Evolutionary conservation across 2,329 filamentous ascomycete species (phyloP).

Genomic region (Aspergillus bombycis): DNA sequence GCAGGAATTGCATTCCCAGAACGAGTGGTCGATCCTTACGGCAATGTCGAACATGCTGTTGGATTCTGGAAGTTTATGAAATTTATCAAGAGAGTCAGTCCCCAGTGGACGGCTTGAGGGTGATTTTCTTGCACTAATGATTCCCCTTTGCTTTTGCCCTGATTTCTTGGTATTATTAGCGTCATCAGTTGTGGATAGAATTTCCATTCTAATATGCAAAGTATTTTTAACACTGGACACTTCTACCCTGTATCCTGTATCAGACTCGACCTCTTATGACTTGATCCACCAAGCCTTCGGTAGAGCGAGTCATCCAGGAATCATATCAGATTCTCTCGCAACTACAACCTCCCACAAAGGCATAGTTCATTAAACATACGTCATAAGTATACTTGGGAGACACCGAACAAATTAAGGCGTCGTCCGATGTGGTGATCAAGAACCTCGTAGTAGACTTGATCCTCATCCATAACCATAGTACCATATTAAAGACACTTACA

Average conservation of each 20-base stretch:
- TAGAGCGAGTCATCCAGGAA: too few species aligned
- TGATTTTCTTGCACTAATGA: not conserved
- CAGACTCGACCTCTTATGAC: not conserved
- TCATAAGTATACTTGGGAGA: too few species aligned
- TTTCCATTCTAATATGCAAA: not conserved
- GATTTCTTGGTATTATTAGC: not conserved
- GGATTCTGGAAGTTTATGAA: constrained; percentile 70
- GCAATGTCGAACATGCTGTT: constrained; percentile 65
- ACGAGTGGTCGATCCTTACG: constrained; percentile 61
- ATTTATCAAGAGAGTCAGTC: constrained; percentile 59
- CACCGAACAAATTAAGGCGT: too few species aligned
- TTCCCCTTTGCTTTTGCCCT: not conserved
- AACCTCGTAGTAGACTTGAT: too few species aligned
- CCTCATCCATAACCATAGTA: not conserved
- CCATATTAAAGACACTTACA: not conserved
- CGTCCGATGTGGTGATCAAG: too few species aligned
- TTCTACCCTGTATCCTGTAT: not conserved
- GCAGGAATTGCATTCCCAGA: constrained; percentile 68
- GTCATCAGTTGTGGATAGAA: not conserved
- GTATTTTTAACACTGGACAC: not conserved
- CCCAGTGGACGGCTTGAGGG: constrained; percentile 47
- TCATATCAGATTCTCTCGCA: too few species aligned
- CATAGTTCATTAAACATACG: too few species aligned
- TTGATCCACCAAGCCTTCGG: too few species aligned
- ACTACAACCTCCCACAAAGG: too few species aligned